Conservation (phyloP, 1,139 yeast genomes). For the Yamadazyma buinensis region DNA sequence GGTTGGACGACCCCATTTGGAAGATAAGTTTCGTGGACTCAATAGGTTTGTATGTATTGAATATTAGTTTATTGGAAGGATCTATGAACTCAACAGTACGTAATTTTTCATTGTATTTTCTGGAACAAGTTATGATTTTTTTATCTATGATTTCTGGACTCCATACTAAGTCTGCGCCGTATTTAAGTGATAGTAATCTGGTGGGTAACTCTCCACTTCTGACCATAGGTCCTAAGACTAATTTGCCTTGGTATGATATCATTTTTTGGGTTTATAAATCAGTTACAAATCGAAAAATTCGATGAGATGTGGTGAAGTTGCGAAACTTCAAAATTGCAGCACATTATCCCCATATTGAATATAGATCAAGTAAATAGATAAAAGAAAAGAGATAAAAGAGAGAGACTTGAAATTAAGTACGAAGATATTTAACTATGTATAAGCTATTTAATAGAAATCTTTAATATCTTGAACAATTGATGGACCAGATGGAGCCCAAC, state of each 20-base stretch:
- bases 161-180: slow-evolving; percentile 97
- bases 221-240: slow-evolving; percentile 95
- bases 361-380: too few species aligned
- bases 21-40: slow-evolving; percentile 71
- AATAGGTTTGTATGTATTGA: slow-evolving; percentile 63
- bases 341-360: too few species aligned
- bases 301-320: too few species aligned
- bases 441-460: neutral
- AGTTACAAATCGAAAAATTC: too few species aligned
- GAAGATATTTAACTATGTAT: too few species aligned
- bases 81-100: slow-evolving; percentile 60
- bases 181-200: slow-evolving; percentile 66
- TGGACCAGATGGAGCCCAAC: slow-evolving; percentile 19
- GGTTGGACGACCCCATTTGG: slow-evolving; percentile 85
- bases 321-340: too few species aligned
- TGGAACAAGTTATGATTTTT: slow-evolving; percentile 65
- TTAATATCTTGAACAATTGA: slow-evolving; percentile 17
- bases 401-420: too few species aligned
- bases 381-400: too few species aligned
- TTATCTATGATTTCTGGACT: slow-evolving; percentile 90
- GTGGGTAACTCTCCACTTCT: slow-evolving; percentile 93
- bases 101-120: slow-evolving; percentile 52
- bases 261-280: too few species aligned
- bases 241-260: slow-evolving; percentile 47
- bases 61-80: slow-evolving; percentile 42